Conservation (phyloP, 2,329 filamentous ascomycete species). For the Pseudocercospora fijiensis region DNA sequence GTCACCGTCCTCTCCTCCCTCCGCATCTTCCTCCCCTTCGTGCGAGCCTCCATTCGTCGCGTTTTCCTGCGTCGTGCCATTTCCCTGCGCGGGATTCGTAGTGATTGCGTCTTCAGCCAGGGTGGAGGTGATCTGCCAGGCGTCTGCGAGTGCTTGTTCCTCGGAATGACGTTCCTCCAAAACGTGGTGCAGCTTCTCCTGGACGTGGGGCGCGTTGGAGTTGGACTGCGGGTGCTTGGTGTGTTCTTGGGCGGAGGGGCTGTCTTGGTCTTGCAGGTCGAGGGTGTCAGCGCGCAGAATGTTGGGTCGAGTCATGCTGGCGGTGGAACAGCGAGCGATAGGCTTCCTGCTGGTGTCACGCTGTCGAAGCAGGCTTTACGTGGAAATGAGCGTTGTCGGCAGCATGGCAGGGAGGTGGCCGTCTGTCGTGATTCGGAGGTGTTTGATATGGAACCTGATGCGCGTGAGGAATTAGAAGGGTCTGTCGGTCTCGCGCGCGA, state of each 20-base stretch:
- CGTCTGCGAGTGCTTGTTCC: constrained; percentile 65
- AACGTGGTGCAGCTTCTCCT: constrained; percentile 77
- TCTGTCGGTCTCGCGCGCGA: no score
- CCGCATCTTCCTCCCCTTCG: constrained; percentile 36
- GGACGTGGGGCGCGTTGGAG: constrained; percentile 75
- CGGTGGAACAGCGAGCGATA: neutral
- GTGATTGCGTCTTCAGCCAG: constrained; percentile 46
- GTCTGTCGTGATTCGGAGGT: neutral
- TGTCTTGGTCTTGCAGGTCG: constrained; percentile 82
- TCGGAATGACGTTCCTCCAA: constrained; percentile 70
- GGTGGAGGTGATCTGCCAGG: constrained; percentile 46
- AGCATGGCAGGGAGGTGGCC: constrained; percentile 1
- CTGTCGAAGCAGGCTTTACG: neutral
- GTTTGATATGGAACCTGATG: neutral
- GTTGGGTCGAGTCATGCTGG: constrained; percentile 27
- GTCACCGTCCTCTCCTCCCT: constrained; percentile 41
- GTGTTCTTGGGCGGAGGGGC: constrained; percentile 84
- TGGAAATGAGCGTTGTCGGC: neutral
- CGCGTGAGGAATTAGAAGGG: neutral
- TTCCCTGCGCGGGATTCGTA: constrained; percentile 52
- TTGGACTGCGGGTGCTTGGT: constrained; percentile 55
- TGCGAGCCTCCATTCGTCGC: constrained; percentile 29
- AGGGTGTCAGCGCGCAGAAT: constrained; percentile 69
- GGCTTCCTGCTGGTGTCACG: neutral
- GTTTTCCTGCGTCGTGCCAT: constrained; percentile 54